phyloP scores from a whole-genome alignment of 192 early-diverging fungal genomes.

The Neocallimastix lanati region DNA sequence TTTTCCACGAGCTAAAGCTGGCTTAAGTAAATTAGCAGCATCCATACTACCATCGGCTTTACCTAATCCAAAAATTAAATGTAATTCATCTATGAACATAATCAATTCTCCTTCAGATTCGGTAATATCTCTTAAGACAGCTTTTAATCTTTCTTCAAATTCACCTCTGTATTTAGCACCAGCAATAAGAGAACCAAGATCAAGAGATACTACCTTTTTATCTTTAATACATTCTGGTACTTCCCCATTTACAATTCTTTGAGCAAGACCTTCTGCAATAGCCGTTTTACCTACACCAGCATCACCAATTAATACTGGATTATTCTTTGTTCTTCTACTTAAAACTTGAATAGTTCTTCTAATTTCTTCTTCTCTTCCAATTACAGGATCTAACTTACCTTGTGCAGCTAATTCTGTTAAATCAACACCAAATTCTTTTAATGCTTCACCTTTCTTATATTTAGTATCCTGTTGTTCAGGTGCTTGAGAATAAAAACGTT shows the following conservation, averaged over 20 bases:
- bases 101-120: slow-evolving; percentile 55
- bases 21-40: slow-evolving; percentile 63
- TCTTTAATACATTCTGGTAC: slow-evolving; percentile 62
- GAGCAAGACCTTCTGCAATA: slow-evolving; percentile 61
- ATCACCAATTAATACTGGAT: slow-evolving; percentile 56
- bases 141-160: slow-evolving; percentile 66
- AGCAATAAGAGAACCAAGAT: slow-evolving; percentile 37
- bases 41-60: slow-evolving; percentile 62
- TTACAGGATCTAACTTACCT: slow-evolving; percentile 66
- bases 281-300: slow-evolving; percentile 70
- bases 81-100: slow-evolving; percentile 65
- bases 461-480: not conserved
- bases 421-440: slow-evolving; percentile 44
- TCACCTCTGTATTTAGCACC: slow-evolving; percentile 45
- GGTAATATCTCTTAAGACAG: slow-evolving; percentile 47
- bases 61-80: slow-evolving; percentile 53
- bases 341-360: slow-evolving; percentile 54
- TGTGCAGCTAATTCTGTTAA: slow-evolving; percentile 54
- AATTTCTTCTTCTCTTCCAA: slow-evolving; percentile 63
- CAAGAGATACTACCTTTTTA: slow-evolving; percentile 49
- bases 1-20: slow-evolving; percentile 51
- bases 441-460: slow-evolving; percentile 11
- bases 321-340: slow-evolving; percentile 49
- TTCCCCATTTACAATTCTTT: slow-evolving; percentile 54
- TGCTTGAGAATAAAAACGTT: not conserved